Conservation (phyloP, 2,329 filamentous ascomycete species). For the Hymenotorrendiella dingleyae region DNA sequence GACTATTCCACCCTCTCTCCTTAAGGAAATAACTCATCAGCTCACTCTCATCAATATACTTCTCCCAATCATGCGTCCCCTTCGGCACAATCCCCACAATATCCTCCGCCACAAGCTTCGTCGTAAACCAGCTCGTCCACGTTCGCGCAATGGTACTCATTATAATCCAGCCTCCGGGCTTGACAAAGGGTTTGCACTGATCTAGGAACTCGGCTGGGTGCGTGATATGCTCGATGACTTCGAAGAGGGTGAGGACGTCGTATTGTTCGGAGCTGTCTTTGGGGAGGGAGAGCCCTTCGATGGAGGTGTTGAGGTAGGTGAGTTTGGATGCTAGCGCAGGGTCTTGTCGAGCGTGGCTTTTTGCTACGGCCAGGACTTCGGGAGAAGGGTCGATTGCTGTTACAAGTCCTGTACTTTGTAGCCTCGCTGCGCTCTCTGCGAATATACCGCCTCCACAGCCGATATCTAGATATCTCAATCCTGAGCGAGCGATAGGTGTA, state of each 20-base stretch:
- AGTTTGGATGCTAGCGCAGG: constrained; percentile 60
- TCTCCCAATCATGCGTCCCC: constrained; percentile 93
- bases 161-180: constrained; percentile 88
- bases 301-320: constrained; percentile 66
- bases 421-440: constrained; percentile 74
- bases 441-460: constrained; percentile 97
- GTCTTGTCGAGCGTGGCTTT: constrained; percentile 68
- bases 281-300: constrained; percentile 60
- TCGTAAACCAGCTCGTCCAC: constrained; percentile 84
- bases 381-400: constrained; percentile 74
- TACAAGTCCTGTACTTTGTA: constrained; percentile 57
- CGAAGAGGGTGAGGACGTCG: constrained; percentile 83
- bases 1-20: constrained; percentile 52
- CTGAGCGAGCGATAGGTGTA: constrained; percentile 34
- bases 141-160: constrained; percentile 89
- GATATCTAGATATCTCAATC: constrained; percentile 75
- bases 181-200: constrained; percentile 67
- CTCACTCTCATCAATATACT: constrained; percentile 89
- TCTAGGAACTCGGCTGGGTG: constrained; percentile 69
- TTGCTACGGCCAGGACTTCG: constrained; percentile 68
- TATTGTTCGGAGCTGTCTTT: constrained; percentile 42
- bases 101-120: constrained; percentile 87
- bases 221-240: constrained; percentile 91
- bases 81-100: constrained; percentile 79
- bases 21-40: constrained; percentile 51